phyloP scores from a whole-genome alignment of 305 asterid genomes.

The Coffea humblotiana region DNA sequence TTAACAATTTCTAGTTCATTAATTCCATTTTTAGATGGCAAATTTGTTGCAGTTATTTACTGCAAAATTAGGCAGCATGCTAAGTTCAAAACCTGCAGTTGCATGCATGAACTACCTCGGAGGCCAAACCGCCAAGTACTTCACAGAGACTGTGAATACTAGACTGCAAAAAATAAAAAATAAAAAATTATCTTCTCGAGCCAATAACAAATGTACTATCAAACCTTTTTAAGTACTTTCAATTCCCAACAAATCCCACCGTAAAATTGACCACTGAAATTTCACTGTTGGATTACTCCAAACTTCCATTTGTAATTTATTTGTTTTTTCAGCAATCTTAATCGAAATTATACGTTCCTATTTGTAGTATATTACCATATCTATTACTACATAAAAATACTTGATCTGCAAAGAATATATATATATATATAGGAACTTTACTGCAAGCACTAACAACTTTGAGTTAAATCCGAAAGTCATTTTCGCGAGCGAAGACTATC shows the following conservation, averaged over 20 bases:
- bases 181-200: conserved; percentile 25
- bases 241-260: conserved; percentile 6
- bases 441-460: background rate
- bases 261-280: background rate
- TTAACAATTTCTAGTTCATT: too few species aligned
- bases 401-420: too few species aligned
- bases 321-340: background rate
- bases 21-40: background rate
- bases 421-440: background rate
- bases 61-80: background rate
- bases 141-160: background rate
- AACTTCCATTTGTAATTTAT: background rate
- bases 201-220: conserved; percentile 31
- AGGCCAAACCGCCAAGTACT: background rate
- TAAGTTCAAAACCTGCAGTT: background rate
- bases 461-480: background rate
- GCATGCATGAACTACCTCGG: conserved; percentile 8
- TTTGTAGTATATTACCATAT: background rate
- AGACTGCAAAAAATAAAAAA: conserved; percentile 19
- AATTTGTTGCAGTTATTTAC: background rate
- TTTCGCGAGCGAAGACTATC: conserved; percentile 8
- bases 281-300: conserved; percentile 16
- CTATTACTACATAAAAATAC: too few species aligned
- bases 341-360: background rate
- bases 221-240: conserved; percentile 7